phyloP scores from a whole-genome alignment of 208 protist genomes.

The Jaenimonas drosophilae region DNA sequence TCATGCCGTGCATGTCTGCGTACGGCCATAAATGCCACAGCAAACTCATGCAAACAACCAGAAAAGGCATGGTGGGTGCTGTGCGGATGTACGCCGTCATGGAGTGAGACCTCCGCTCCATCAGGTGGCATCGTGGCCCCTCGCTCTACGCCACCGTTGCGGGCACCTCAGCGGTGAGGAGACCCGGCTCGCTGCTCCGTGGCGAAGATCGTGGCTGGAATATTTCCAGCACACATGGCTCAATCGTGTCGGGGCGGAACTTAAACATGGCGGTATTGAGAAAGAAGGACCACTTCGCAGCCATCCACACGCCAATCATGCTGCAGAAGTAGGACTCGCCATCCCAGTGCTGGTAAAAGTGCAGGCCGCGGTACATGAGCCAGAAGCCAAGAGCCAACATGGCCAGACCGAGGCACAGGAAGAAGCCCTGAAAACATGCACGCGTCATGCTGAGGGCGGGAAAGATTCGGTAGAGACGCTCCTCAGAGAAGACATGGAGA shows the following conservation, averaged over 20 bases:
- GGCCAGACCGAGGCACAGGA: conserved; percentile 18
- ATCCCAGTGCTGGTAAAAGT: conserved; percentile 36
- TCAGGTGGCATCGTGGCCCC: no score
- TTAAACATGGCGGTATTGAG: conserved; percentile 32
- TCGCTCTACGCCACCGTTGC: no score
- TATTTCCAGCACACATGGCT: conserved; percentile 8
- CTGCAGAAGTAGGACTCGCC: conserved; percentile 62
- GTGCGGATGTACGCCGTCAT: no score
- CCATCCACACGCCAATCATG: conserved; percentile 50
- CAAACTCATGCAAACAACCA: no score
- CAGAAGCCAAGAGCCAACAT: conserved; percentile 41
- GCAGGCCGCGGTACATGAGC: conserved; percentile 38
- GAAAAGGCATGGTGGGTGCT: no score
- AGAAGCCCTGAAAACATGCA: conserved; percentile 24
- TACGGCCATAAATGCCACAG: no score
- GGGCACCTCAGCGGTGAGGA: no score
- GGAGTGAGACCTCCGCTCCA: no score
- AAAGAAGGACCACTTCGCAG: conserved; percentile 64
- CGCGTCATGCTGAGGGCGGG: conserved; percentile 24
- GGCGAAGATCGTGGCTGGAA: conserved; percentile 1
- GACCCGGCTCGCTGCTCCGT: conserved; percentile 1
- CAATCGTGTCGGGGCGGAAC: conserved; percentile 24
- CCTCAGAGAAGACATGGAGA: conserved; percentile 13
- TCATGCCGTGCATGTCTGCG: no score
- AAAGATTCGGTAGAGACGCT: conserved; percentile 32